Conservation (phyloP, 306 rosid genomes). For the Malus fusca region DNA sequence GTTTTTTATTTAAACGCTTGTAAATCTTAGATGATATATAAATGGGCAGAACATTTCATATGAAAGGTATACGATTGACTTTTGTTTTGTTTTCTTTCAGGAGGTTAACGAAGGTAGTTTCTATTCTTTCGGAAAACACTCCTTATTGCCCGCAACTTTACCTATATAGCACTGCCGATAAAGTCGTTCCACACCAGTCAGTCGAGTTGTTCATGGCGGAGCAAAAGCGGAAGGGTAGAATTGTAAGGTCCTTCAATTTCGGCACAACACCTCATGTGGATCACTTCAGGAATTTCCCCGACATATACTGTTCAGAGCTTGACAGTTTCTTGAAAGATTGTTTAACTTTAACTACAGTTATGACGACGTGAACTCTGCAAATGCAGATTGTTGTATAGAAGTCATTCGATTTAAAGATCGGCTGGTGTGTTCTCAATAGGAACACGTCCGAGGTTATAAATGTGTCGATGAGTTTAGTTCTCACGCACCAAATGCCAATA, state of each 20-base stretch:
- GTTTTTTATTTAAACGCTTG: background rate
- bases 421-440: background rate
- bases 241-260: constrained; percentile 55
- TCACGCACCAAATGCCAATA: background rate
- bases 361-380: constrained; percentile 11
- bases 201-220: constrained; percentile 60
- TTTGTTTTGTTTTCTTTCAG: constrained; percentile 30
- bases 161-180: constrained; percentile 80
- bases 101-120: constrained; percentile 55
- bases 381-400: background rate
- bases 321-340: constrained; percentile 44
- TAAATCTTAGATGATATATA: background rate
- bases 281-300: constrained; percentile 68
- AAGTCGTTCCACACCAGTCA: constrained; percentile 59
- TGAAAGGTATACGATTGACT: background rate
- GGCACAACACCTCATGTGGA: constrained; percentile 81
- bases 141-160: constrained; percentile 77
- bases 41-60: background rate
- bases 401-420: background rate
- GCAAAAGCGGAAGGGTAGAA: constrained; percentile 55
- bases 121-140: constrained; percentile 39
- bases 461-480: background rate
- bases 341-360: constrained; percentile 36
- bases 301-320: constrained; percentile 47
- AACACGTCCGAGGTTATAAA: background rate